A percentile compares a stretch with the other conserved stretches of the same genome.
Evolutionary conservation across 371 early-diverging fungal species (phyloP).

Genomic region (Mortierella sp.): DNA sequence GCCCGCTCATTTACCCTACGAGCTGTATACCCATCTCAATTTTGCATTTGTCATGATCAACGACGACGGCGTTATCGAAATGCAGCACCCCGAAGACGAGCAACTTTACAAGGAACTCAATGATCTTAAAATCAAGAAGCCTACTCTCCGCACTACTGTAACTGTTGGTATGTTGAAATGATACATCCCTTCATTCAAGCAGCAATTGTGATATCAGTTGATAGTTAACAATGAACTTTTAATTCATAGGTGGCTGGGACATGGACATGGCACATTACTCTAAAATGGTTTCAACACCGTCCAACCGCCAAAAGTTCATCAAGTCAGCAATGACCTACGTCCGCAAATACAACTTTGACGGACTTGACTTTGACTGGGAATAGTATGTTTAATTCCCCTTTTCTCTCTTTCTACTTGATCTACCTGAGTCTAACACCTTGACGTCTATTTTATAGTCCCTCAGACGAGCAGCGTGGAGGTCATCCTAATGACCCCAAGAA

Average conservation of each 20-base stretch:
- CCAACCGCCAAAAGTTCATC: slow-evolving; percentile 53
- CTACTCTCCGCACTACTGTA: slow-evolving; percentile 23
- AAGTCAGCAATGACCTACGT: slow-evolving; percentile 37
- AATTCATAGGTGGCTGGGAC: slow-evolving; percentile 47
- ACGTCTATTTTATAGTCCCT: slow-evolving; percentile 18
- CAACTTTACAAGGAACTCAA: slow-evolving; percentile 42
- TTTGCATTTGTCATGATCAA: slow-evolving; percentile 55
- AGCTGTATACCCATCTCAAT: slow-evolving; percentile 49
- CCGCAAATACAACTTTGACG: slow-evolving; percentile 40
- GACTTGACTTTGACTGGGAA: slow-evolving; percentile 55
- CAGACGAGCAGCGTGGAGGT: slow-evolving; percentile 34
- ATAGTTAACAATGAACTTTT: too few relatives aligned
- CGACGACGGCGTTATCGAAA: slow-evolving; percentile 39
- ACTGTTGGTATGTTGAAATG: slow-evolving; percentile 43
- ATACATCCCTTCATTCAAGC: too few relatives aligned
- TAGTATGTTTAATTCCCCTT: slow-evolving; percentile 34
- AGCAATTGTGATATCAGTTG: too few relatives aligned
- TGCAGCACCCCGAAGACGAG: slow-evolving; percentile 38
- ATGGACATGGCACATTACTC: slow-evolving; percentile 57
- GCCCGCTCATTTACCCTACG: slow-evolving; percentile 34
- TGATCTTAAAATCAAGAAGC: slow-evolving; percentile 48
- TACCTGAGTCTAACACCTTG: not conserved
- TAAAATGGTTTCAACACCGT: slow-evolving; percentile 48
- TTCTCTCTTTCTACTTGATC: not conserved
- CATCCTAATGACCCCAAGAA: slow-evolving; percentile 40